phyloP scores from a whole-genome alignment of 2,329 filamentous ascomycete genomes.

The Botrytis medusae region DNA sequence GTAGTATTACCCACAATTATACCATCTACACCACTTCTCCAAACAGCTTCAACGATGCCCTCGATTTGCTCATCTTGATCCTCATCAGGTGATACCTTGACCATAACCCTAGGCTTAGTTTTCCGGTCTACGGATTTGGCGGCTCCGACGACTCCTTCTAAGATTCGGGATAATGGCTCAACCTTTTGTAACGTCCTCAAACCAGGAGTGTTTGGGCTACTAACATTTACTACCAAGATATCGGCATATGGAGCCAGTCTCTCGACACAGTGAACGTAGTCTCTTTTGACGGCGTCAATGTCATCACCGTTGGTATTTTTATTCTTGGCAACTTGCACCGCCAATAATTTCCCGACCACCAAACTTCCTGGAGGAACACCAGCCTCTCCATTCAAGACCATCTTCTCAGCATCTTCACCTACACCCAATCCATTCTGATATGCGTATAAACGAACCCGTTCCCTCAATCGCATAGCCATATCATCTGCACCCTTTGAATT shows the following conservation, averaged over 20 bases:
- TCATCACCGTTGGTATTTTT: slow-evolving; percentile 85
- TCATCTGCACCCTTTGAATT: slow-evolving; percentile 89
- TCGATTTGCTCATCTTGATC: slow-evolving; percentile 80
- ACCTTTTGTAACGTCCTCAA: slow-evolving; percentile 82
- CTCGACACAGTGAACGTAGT: slow-evolving; percentile 88
- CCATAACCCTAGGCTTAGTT: slow-evolving; percentile 82
- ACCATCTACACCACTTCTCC: slow-evolving; percentile 82
- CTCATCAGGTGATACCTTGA: slow-evolving; percentile 97
- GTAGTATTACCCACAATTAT: slow-evolving; percentile 98
- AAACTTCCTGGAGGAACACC: slow-evolving; percentile 82
- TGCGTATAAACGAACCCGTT: slow-evolving; percentile 76
- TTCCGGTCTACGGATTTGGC: slow-evolving; percentile 68
- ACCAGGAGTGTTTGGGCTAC: slow-evolving; percentile 92
- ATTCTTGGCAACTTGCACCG: slow-evolving; percentile 96
- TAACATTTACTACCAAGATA: slow-evolving; percentile 96
- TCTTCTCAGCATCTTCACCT: slow-evolving; percentile 62
- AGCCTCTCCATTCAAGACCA: slow-evolving; percentile 75
- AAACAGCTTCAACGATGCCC: slow-evolving; percentile 85
- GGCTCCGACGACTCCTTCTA: slow-evolving; percentile 79
- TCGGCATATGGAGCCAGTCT: slow-evolving; percentile 85
- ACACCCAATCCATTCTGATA: slow-evolving; percentile 65
- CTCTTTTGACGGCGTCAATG: slow-evolving; percentile 74
- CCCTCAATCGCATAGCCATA: slow-evolving; percentile 75
- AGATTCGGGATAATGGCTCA: slow-evolving; percentile 76
- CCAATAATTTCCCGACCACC: slow-evolving; percentile 71